A percentile compares a stretch with the other conserved stretches of the same genome.
Conservation (phyloP, 2,329 filamentous ascomycete genomes). For the Cercospora sp. region DNA sequence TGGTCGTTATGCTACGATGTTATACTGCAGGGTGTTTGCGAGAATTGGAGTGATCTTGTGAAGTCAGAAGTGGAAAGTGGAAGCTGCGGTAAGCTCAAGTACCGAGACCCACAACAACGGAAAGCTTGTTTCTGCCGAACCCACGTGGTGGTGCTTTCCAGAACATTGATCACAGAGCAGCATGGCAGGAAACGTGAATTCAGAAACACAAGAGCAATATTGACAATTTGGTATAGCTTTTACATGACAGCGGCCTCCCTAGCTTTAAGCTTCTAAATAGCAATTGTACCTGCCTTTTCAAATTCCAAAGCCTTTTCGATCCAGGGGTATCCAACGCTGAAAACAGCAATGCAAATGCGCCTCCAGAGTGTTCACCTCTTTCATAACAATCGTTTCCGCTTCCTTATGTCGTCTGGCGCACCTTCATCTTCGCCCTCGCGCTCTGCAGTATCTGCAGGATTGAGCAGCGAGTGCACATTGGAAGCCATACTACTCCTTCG, state of each 20-base stretch:
- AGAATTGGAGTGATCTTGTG: too few relatives aligned
- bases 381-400: constrained; percentile 59
- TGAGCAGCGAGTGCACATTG: constrained; percentile 66
- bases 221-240: constrained; percentile 4
- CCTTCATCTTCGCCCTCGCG: constrained; percentile 63
- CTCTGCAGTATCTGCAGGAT: constrained; percentile 68
- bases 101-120: constrained; percentile 2
- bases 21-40: background rate
- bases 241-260: constrained; percentile 8
- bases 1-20: background rate
- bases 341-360: constrained; percentile 7
- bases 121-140: constrained; percentile 5
- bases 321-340: constrained; percentile 15
- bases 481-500: constrained; percentile 70
- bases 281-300: background rate
- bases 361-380: background rate
- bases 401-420: constrained; percentile 57
- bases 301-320: background rate
- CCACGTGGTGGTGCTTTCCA: constrained; percentile 1
- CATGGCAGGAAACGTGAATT: background rate
- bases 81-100: background rate
- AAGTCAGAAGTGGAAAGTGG: background rate
- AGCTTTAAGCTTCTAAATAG: background rate
- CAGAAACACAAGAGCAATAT: background rate
- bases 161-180: background rate